A percentile compares a stretch with the other conserved stretches of the same genome.
phyloP scores from a whole-genome alignment of 106 monocot species.

The Narthecium ossifragum region DNA sequence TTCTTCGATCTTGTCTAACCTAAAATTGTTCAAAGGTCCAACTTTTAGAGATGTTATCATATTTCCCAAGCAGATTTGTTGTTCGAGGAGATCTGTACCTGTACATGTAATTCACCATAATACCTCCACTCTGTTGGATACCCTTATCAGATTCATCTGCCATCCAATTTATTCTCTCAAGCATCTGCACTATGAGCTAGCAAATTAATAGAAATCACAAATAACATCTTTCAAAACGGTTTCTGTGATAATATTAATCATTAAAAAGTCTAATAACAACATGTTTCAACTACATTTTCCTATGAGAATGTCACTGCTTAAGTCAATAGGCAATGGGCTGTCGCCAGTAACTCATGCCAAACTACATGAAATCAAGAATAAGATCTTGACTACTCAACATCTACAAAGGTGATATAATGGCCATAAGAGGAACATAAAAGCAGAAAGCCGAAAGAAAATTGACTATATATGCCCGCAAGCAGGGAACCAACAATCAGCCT shows the following conservation, averaged over 20 bases:
- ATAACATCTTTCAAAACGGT: not conserved
- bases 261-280: no score
- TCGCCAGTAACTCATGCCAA: not conserved
- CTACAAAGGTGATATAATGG: no score
- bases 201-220: not conserved
- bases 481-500: no score
- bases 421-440: no score
- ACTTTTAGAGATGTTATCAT: not conserved
- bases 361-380: not conserved
- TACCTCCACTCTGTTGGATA: conserved; percentile 63
- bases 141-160: conserved; percentile 78
- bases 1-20: conserved; percentile 67
- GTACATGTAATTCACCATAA: conserved; percentile 89
- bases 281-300: not conserved
- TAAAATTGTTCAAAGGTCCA: conserved; percentile 10
- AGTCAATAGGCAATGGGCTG: not conserved
- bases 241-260: no score
- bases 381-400: no score
- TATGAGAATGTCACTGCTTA: not conserved
- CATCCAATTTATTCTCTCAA: conserved; percentile 89
- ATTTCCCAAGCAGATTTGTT: not conserved
- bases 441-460: no score
- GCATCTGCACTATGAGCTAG: conserved; percentile 29
- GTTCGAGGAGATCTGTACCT: conserved; percentile 23
- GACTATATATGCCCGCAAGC: no score